Evolutionary conservation across 129 eudicot species (phyloP), one percentile per base, ranked within the genome.

Genomic region (Dittrichia graveolens): DNA sequence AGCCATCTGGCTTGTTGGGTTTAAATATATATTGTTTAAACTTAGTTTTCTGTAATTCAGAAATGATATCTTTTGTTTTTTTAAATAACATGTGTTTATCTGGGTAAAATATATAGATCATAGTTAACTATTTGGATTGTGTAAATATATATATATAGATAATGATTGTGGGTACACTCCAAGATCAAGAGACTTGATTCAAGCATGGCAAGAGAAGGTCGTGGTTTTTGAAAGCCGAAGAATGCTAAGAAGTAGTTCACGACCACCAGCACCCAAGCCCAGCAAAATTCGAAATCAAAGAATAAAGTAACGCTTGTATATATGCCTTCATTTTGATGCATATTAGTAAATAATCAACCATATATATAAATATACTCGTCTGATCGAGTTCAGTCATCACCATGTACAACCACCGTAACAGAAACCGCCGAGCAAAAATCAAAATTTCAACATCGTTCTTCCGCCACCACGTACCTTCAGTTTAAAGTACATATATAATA

Each of bases 251-350:
- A 78, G 56, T 3, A 58, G 1, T 7, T 40, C 41, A 31, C 34
- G 76, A 42, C 76, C 81, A 70, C 81, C 81, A n/a, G 16, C 81
- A 62, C 76, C 77, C 2, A 78, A 78, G 65, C 49, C 76, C 5
- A 71, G 37, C 71, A 52, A 3, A 14, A 31, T 46, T 49, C 38
- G 46, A 61, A 15, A 4, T 55, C 44, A 24, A 5, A 47, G 39
- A 35, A 18, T 12, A 54, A 12, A 10, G 44, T 40, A 50, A 13
- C 11, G 14, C 60, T 54, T 54, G 7, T 3, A 54, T 14, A n/a
- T n/a, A n/a, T n/a, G n/a, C 4, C 8, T 15, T 14, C 14, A 4
- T 15, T 13, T 3, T 16, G 8, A 43, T 43, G 5, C 47, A 43
- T 43, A 43, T 43, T n/a, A n/a, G n/a, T n/a, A n/a, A n/a, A n/a